phyloP scores from a whole-genome alignment of 2,329 filamentous ascomycete species.

The Monosporascus cannonballus region DNA sequence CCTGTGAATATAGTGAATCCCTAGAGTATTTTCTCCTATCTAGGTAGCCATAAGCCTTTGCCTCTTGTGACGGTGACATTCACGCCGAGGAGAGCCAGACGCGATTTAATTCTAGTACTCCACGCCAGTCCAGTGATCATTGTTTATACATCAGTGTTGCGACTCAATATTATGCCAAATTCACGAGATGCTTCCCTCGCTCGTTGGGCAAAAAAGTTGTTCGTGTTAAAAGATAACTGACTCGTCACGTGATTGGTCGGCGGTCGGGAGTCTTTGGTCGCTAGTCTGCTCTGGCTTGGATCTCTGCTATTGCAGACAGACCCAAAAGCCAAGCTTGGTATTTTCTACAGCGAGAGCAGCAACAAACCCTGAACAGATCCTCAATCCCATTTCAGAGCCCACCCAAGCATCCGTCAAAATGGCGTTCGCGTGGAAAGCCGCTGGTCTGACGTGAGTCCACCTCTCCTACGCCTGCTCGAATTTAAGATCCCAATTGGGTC shows the following conservation, averaged over 20 bases:
- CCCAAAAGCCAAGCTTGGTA: not conserved
- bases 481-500: constrained; percentile 1
- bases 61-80: no score
- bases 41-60: no score
- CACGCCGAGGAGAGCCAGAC: no score
- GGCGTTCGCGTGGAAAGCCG: constrained; percentile 97
- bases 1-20: constrained; percentile 41
- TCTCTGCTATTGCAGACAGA: not conserved
- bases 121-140: no score
- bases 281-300: not conserved
- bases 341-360: constrained; percentile 22
- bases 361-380: constrained; percentile 21
- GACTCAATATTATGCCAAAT: no score
- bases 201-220: no score
- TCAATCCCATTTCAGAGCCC: constrained; percentile 12
- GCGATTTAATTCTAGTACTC: no score
- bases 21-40: constrained; percentile 8
- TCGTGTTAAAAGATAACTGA: not conserved
- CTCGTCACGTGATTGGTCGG: not conserved
- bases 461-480: constrained; percentile 7
- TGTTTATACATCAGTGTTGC: no score
- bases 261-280: not conserved
- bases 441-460: constrained; percentile 81
- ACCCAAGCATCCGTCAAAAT: constrained; percentile 58
- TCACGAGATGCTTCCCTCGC: no score